Evolutionary conservation across 2,329 filamentous ascomycete species (phyloP).

Genomic region (Xylariaceae sp.): DNA sequence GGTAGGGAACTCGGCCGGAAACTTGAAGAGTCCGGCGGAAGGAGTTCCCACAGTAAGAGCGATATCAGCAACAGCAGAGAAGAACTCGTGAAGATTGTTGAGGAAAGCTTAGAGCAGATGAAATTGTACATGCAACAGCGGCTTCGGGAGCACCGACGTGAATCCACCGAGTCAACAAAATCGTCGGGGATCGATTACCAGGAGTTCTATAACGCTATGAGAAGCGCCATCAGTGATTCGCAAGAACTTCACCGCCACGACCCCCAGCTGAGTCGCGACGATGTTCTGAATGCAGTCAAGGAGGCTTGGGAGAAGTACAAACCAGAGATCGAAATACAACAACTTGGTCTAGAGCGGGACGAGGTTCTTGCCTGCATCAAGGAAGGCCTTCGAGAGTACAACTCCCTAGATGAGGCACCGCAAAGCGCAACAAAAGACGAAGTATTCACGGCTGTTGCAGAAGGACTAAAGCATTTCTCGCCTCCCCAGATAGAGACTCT

Average conservation of each 20-base stretch:
- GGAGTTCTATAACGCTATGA: slow-evolving; percentile 81
- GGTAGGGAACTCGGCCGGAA: slow-evolving; percentile 83
- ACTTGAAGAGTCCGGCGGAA: slow-evolving; percentile 63
- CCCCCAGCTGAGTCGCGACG: slow-evolving; percentile 65
- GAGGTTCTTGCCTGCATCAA: slow-evolving; percentile 84
- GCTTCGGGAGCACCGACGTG: slow-evolving; percentile 68
- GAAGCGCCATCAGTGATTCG: slow-evolving; percentile 65
- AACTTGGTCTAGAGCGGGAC: slow-evolving; percentile 84
- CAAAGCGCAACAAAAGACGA: slow-evolving; percentile 72
- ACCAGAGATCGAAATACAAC: slow-evolving; percentile 85
- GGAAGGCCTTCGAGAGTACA: slow-evolving; percentile 69
- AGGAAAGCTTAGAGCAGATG: slow-evolving; percentile 75
- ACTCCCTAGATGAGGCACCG: too few species aligned
- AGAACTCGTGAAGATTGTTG: slow-evolving; percentile 72
- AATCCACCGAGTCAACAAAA: slow-evolving; percentile 60
- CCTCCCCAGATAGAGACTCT: slow-evolving; percentile 69
- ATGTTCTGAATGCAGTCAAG: slow-evolving; percentile 79
- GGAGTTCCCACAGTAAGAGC: slow-evolving; percentile 41
- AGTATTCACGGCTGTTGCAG: slow-evolving; percentile 78
- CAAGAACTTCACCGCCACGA: slow-evolving; percentile 46
- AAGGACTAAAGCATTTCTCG: slow-evolving; percentile 75
- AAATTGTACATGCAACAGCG: slow-evolving; percentile 79
- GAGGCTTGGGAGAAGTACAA: slow-evolving; percentile 95
- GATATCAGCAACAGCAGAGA: slow-evolving; percentile 54
- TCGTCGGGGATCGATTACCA: slow-evolving; percentile 65